phyloP scores from a whole-genome alignment of 768 basidiomycete species.

The Hebeloma cylindrosporum region DNA sequence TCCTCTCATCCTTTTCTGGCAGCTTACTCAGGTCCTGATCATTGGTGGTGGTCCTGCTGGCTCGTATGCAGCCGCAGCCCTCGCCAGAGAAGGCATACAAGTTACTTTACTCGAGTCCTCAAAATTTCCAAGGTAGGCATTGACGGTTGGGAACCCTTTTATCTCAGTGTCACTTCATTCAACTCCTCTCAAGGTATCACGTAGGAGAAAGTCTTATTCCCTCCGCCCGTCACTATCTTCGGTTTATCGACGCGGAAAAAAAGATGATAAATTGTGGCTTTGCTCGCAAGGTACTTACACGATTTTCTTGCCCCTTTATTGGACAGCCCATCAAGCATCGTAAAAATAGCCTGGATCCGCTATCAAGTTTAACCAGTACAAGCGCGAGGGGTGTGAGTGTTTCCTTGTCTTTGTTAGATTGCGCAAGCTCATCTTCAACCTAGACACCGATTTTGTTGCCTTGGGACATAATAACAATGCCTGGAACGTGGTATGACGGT shows the following conservation, averaged over 20 bases:
- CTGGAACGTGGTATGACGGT: constrained; percentile 60
- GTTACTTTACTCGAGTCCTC: constrained; percentile 54
- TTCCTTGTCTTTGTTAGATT: constrained; percentile 2
- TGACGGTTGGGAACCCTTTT: no score
- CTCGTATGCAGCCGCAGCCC: constrained; percentile 53
- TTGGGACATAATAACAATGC: constrained; percentile 53
- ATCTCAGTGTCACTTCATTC: neutral
- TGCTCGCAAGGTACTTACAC: constrained; percentile 43
- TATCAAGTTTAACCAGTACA: constrained; percentile 63
- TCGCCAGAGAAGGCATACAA: constrained; percentile 54
- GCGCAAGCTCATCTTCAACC: constrained; percentile 2
- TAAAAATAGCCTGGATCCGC: constrained; percentile 55
- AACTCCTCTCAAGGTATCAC: constrained; percentile 44
- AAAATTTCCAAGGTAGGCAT: constrained; percentile 49
- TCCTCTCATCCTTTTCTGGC: constrained; percentile 6
- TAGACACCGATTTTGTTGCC: constrained; percentile 62
- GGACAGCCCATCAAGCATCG: constrained; percentile 1
- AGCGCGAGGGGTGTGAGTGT: constrained; percentile 61
- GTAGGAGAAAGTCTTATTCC: constrained; percentile 63
- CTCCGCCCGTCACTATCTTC: constrained; percentile 56
- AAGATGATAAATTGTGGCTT: constrained; percentile 51
- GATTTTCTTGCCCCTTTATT: neutral
- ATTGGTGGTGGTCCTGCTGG: constrained; percentile 59
- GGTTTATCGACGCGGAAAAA: constrained; percentile 58
- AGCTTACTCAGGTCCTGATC: constrained; percentile 46